A percentile compares a stretch with the other conserved stretches of the same genome.
phyloP scores from a whole-genome alignment of 768 basidiomycete species.

The Lactifluus piperatus region DNA sequence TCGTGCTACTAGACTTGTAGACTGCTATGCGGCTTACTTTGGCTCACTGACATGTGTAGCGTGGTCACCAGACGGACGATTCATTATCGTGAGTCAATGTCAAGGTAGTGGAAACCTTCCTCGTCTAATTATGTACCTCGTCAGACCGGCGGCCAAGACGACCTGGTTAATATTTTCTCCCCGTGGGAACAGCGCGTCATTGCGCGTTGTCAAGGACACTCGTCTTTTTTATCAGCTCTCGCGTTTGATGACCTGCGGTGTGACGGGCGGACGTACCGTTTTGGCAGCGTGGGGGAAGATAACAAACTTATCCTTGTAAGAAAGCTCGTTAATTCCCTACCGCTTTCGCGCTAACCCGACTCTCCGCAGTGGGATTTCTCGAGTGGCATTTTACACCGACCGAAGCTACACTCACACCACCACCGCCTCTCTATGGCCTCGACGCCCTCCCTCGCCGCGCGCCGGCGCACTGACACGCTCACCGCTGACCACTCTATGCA shows the following conservation, averaged over 20 bases:
- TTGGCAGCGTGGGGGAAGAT: slow-evolving; percentile 95
- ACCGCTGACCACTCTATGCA: slow-evolving; percentile 43
- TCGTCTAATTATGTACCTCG: not conserved
- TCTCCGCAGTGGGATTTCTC: slow-evolving; percentile 86
- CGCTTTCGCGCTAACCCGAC: not conserved
- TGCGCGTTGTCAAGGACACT: slow-evolving; percentile 95
- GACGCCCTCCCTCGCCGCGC: slow-evolving; percentile 61
- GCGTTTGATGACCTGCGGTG: slow-evolving; percentile 87
- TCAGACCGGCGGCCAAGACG: slow-evolving; percentile 95
- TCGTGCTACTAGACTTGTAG: slow-evolving; percentile 55
- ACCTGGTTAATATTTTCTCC: slow-evolving; percentile 88
- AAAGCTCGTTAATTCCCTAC: slow-evolving; percentile 1
- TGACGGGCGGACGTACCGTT: slow-evolving; percentile 86
- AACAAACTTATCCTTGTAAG: slow-evolving; percentile 85
- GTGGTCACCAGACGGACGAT: slow-evolving; percentile 94
- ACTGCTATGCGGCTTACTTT: slow-evolving; percentile 93
- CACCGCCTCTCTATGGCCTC: slow-evolving; percentile 75
- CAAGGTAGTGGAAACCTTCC: not conserved
- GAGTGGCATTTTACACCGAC: slow-evolving; percentile 81
- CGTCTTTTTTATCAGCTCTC: slow-evolving; percentile 84
- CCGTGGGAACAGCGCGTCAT: slow-evolving; percentile 92
- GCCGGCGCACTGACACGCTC: slow-evolving; percentile 33
- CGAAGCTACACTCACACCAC: slow-evolving; percentile 63
- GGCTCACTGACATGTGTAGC: slow-evolving; percentile 83
- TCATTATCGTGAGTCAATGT: slow-evolving; percentile 55